phyloP scores from a whole-genome alignment of 2,329 filamentous ascomycete genomes.

The Beauveria asiatica region DNA sequence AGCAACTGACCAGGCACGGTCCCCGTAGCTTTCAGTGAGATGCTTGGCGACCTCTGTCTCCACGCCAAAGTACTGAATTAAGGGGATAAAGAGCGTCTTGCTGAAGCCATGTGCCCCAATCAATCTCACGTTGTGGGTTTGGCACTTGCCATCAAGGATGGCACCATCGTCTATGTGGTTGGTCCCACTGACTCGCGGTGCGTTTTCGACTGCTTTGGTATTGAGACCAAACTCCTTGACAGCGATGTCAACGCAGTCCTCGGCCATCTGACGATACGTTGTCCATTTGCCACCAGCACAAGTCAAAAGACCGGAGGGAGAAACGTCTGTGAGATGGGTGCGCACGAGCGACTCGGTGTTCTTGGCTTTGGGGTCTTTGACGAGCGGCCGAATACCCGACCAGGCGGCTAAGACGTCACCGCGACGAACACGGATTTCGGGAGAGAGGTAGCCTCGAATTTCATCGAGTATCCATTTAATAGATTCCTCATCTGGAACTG shows the following conservation, averaged over 20 bases:
- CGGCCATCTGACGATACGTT: conserved; percentile 87
- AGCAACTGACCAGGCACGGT: conserved; percentile 86
- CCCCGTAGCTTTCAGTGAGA: conserved; percentile 78
- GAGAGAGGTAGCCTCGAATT: conserved; percentile 71
- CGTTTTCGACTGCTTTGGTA: conserved; percentile 46
- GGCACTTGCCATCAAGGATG: conserved; percentile 57
- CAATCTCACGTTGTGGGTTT: conserved; percentile 74
- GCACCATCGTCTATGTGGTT: conserved; percentile 63
- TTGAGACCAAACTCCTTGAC: conserved; percentile 59
- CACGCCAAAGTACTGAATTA: conserved; percentile 87
- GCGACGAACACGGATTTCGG: conserved; percentile 75
- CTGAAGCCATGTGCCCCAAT: conserved; percentile 81
- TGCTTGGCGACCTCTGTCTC: conserved; percentile 91
- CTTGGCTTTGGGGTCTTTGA: conserved; percentile 76
- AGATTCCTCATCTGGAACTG: conserved; percentile 71
- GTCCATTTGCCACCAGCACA: conserved; percentile 91
- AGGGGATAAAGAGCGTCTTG: conserved; percentile 84
- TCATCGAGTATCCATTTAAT: conserved; percentile 84
- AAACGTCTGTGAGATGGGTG: conserved; percentile 75
- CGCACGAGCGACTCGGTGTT: conserved; percentile 83
- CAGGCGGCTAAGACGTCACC: conserved; percentile 85
- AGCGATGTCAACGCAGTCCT: conserved; percentile 78
- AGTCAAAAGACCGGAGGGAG: conserved; percentile 71
- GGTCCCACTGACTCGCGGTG: conserved; percentile 61
- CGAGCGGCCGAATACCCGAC: conserved; percentile 79